A percentile compares a stretch with the other conserved stretches of the same genome.
These are phyloP conservation scores for Hymenoscyphus salicellus DNA, from an alignment of 2,329 filamentous ascomycete species.

Conservation along the genomic window DNA sequence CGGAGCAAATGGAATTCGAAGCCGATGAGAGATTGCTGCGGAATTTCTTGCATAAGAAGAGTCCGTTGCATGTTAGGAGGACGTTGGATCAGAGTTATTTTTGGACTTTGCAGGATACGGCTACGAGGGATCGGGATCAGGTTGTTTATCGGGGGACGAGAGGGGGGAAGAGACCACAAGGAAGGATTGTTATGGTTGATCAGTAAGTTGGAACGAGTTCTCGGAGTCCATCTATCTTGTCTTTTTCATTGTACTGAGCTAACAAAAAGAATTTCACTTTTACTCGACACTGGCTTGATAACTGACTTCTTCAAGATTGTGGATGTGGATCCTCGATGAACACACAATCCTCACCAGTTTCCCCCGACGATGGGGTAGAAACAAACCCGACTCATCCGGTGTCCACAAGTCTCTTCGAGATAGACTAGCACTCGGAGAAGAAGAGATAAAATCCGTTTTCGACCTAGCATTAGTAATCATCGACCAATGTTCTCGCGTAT, in stretches of 20 bases:
- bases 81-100: constrained; percentile 47
- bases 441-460: constrained; percentile 38
- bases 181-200: constrained; percentile 41
- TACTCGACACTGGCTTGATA: not conserved
- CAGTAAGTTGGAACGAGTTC: constrained; percentile 34
- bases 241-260: not conserved
- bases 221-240: not conserved
- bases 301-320: constrained; percentile 30
- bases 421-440: constrained; percentile 28
- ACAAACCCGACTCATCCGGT: constrained; percentile 40
- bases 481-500: constrained; percentile 39
- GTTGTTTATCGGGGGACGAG: constrained; percentile 25
- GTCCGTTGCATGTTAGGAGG: constrained; percentile 43
- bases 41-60: constrained; percentile 19
- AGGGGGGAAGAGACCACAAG: constrained; percentile 9
- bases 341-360: constrained; percentile 42
- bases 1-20: constrained; percentile 26
- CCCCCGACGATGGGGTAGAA: constrained; percentile 42
- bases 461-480: constrained; percentile 43
- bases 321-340: constrained; percentile 43
- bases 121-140: constrained; percentile 36
- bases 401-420: constrained; percentile 41
- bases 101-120: constrained; percentile 39
- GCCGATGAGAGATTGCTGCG: constrained; percentile 23
- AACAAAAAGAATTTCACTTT: not conserved